These are phyloP conservation scores for Herpotrichia juniperi DNA, from an alignment of 2,329 filamentous ascomycete genomes.

Conservation along the genomic window DNA sequence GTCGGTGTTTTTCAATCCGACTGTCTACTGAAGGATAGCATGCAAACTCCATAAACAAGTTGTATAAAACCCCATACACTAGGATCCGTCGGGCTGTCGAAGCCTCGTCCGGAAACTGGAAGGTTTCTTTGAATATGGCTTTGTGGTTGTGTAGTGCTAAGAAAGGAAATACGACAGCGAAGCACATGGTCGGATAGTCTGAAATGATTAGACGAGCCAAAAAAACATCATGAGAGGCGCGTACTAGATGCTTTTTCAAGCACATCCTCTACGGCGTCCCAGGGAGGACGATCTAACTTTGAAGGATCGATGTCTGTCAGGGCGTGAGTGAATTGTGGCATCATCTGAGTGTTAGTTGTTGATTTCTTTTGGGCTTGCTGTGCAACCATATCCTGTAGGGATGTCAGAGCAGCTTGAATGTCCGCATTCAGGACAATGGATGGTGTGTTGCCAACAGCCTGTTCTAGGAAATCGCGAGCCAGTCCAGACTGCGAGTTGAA, in stretches of 20 bases:
- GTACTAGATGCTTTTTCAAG: constrained; percentile 35
- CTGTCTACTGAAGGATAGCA: constrained; percentile 16
- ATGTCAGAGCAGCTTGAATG: constrained; percentile 37
- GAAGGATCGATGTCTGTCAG: constrained; percentile 30
- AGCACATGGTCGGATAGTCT: constrained; percentile 40
- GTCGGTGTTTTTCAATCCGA: constrained; percentile 19
- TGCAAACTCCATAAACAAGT: constrained; percentile 35
- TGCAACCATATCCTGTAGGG: constrained; percentile 40
- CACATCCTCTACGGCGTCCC: constrained; percentile 29
- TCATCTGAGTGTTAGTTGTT: constrained; percentile 13
- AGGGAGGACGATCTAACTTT: constrained; percentile 39
- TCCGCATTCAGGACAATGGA: constrained; percentile 42
- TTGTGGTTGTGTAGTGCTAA: constrained; percentile 33
- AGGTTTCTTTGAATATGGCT: constrained; percentile 32
- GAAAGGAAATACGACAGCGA: constrained; percentile 39
- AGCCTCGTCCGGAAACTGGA: constrained; percentile 23
- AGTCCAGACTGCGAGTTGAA: constrained; percentile 56
- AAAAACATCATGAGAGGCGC: constrained; percentile 17
- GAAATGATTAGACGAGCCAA: background rate
- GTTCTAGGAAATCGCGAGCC: constrained; percentile 51
- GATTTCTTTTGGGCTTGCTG: constrained; percentile 26
- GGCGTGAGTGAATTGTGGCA: constrained; percentile 28
- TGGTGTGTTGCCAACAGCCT: constrained; percentile 44
- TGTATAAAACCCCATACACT: constrained; percentile 36
- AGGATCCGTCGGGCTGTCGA: constrained; percentile 31